Evolutionary conservation across 345 rosid genomes (phyloP).

Genomic region (Anastatica hierochuntica): DNA sequence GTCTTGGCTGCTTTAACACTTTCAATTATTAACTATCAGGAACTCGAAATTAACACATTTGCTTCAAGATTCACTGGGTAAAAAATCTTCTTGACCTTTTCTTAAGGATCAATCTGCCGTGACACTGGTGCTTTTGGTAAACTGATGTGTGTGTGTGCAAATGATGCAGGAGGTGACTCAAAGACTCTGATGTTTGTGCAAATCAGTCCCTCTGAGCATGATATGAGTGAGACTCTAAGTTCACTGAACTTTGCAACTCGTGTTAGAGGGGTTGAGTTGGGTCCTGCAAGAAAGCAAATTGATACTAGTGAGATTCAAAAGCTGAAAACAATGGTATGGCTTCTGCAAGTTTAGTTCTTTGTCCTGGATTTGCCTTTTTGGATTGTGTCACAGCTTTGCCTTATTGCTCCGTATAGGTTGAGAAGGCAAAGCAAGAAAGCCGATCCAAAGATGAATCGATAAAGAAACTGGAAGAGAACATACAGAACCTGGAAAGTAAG

Average conservation of each 20-base stretch:
- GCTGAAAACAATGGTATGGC: constrained; percentile 60
- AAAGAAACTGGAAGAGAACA: constrained; percentile 67
- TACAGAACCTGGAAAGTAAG: constrained; percentile 63
- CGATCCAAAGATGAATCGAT: constrained; percentile 71
- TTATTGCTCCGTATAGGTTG: constrained; percentile 41
- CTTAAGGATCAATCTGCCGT: not conserved
- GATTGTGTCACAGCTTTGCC: constrained; percentile 17
- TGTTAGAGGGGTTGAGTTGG: constrained; percentile 81
- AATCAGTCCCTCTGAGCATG: constrained; percentile 87
- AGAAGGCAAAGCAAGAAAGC: constrained; percentile 68
- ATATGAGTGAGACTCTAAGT: constrained; percentile 75
- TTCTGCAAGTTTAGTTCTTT: not conserved
- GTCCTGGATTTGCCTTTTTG: not conserved
- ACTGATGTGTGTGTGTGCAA: constrained; percentile 1
- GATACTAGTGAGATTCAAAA: constrained; percentile 76
- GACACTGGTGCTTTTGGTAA: constrained; percentile 1
- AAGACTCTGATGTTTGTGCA: constrained; percentile 92
- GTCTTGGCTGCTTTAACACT: constrained; percentile 12
- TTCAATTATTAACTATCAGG: constrained; percentile 37
- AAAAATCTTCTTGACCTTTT: not conserved
- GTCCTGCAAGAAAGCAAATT: constrained; percentile 70
- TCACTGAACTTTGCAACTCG: constrained; percentile 87
- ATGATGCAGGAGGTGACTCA: constrained; percentile 75
- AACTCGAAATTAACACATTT: constrained; percentile 94
- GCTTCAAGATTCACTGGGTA: constrained; percentile 95